Evolutionary conservation across 108 stramenopile species (phyloP).

Genomic region (Cyclotella cryptica): DNA sequence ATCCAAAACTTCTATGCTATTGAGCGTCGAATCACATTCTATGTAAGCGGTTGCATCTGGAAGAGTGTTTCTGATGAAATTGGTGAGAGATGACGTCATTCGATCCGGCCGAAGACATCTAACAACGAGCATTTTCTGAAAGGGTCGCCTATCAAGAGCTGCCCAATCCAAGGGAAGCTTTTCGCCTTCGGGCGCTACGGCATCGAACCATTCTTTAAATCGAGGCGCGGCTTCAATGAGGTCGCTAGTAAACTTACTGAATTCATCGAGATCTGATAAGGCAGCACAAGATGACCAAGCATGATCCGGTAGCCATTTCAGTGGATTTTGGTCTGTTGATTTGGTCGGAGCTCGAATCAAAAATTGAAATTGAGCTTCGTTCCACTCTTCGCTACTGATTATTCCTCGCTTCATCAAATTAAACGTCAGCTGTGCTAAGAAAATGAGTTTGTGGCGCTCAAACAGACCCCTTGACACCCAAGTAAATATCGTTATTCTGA

Average conservation of each 20-base stretch:
- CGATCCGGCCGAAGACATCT: constrained; percentile 90
- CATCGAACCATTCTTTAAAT: constrained; percentile 93
- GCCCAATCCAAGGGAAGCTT: constrained; percentile 94
- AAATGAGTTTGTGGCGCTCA: constrained; percentile 92
- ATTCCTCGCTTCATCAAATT: constrained; percentile 90
- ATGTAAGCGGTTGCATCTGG: constrained; percentile 83
- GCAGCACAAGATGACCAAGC: constrained; percentile 81
- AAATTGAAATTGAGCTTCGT: constrained; percentile 85
- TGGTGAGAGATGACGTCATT: constrained; percentile 76
- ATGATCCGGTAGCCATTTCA: constrained; percentile 78
- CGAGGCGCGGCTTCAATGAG: constrained; percentile 90
- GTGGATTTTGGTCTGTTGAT: constrained; percentile 70
- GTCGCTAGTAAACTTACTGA: constrained; percentile 79
- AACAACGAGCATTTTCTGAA: constrained; percentile 93
- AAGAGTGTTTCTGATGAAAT: constrained; percentile 76
- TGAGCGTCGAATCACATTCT: constrained; percentile 88
- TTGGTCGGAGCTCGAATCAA: constrained; percentile 79
- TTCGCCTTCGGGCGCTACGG: constrained; percentile 85
- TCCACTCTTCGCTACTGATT: constrained; percentile 72
- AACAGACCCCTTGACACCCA: constrained; percentile 93
- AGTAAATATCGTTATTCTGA: constrained; percentile 90
- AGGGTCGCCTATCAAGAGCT: constrained; percentile 81
- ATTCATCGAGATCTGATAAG: constrained; percentile 84
- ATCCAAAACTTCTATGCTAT: constrained; percentile 81
- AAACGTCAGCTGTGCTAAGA: constrained; percentile 90